These are phyloP conservation scores for Limnanthes douglasii DNA, from an alignment of 345 rosid species.

Conservation along the genomic window DNA sequence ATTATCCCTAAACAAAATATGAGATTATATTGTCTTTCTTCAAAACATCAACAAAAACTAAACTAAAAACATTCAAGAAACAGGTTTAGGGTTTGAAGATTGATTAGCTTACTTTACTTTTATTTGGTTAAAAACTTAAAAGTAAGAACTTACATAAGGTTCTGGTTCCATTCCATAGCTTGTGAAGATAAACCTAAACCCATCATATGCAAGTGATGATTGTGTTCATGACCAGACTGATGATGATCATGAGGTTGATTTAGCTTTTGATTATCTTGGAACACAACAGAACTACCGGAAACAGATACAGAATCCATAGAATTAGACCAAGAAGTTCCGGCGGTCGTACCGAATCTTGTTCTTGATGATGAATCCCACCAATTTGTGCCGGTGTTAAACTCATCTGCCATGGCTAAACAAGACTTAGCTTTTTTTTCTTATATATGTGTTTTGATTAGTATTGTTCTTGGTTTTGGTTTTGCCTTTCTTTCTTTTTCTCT, in stretches of 20 bases:
- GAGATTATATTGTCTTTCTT: too few relatives aligned
- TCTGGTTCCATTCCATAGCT: slow-evolving; percentile 50
- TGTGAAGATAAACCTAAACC: slow-evolving; percentile 53
- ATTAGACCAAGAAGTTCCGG: slow-evolving; percentile 26
- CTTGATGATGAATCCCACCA: slow-evolving; percentile 73
- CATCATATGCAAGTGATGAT: slow-evolving; percentile 42
- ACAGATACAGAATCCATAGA: slow-evolving; percentile 29
- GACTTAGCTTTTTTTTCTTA: background rate
- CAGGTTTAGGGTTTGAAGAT: too few relatives aligned
- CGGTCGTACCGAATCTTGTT: slow-evolving; percentile 21
- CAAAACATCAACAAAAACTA: too few relatives aligned
- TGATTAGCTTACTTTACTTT: too few relatives aligned
- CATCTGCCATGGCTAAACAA: slow-evolving; percentile 40
- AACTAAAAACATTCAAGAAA: too few relatives aligned
- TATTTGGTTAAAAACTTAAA: too few relatives aligned
- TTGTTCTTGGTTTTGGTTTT: background rate
- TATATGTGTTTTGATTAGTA: background rate
- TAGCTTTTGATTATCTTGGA: slow-evolving; percentile 23
- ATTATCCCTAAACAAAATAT: background rate
- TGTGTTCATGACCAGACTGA: slow-evolving; percentile 2
- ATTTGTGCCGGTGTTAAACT: slow-evolving; percentile 28
- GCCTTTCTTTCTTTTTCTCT: background rate
- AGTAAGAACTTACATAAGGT: slow-evolving; percentile 28
- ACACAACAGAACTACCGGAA: slow-evolving; percentile 22
- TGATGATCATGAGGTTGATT: slow-evolving; percentile 12